These are phyloP conservation scores for Lasiosphaeria hispida DNA, from an alignment of 495 filamentous ascomycete genomes.

Conservation along the genomic window DNA sequence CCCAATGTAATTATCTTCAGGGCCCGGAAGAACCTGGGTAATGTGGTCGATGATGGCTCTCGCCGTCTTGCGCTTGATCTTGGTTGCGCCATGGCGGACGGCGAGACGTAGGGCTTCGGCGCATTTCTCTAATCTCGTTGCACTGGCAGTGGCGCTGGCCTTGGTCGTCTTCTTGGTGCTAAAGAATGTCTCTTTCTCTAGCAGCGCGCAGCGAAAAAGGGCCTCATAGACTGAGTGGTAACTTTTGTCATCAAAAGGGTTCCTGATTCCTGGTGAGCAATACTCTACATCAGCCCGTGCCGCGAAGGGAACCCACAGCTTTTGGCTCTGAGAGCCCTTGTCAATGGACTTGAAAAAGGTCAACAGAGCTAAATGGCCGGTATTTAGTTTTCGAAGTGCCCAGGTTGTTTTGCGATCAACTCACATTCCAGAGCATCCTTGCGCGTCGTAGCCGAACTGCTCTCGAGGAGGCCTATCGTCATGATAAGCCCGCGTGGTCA, in stretches of 20 bases:
- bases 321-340: conserved; percentile 21
- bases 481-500: conserved; percentile 1
- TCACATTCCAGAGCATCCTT: conserved; percentile 37
- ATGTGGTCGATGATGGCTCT: conserved; percentile 79
- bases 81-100: conserved; percentile 64
- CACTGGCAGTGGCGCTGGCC: conserved; percentile 46
- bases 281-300: background rate
- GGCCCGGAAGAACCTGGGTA: conserved; percentile 63
- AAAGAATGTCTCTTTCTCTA: conserved; percentile 65
- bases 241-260: conserved; percentile 60
- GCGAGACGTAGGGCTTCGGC: conserved; percentile 70
- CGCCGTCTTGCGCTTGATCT: conserved; percentile 71
- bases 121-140: conserved; percentile 60
- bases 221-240: conserved; percentile 81
- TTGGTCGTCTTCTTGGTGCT: conserved; percentile 47
- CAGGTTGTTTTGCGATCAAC: background rate
- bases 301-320: conserved; percentile 4
- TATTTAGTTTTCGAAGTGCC: conserved; percentile 40
- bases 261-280: conserved; percentile 23
- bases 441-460: conserved; percentile 15
- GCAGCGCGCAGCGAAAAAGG: conserved; percentile 65
- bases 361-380: conserved; percentile 50
- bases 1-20: conserved; percentile 62
- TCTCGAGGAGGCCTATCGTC: conserved; percentile 14
- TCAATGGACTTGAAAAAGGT: conserved; percentile 25